Conservation (phyloP, 441 rosid species). For the Melastoma candidum region DNA sequence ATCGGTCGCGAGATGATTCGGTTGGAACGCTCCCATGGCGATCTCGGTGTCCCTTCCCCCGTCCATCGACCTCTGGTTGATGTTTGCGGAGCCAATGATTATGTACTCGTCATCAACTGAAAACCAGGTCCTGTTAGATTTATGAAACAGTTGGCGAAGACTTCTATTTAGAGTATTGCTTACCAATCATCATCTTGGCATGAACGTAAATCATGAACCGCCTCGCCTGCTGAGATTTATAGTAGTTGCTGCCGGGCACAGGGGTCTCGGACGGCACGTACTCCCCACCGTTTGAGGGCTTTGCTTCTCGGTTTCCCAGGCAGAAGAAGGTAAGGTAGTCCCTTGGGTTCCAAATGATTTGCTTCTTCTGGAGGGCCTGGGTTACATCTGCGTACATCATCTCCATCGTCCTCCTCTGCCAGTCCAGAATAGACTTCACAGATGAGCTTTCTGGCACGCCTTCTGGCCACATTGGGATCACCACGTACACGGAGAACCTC, state of each 20-base stretch:
- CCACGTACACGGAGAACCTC: slow-evolving; percentile 45
- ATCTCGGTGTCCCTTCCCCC: slow-evolving; percentile 57
- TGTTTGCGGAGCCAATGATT: slow-evolving; percentile 60
- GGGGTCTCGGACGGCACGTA: slow-evolving; percentile 28
- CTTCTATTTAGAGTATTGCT: neutral
- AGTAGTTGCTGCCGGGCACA: slow-evolving; percentile 30
- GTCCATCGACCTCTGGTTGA: slow-evolving; percentile 68
- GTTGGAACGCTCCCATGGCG: slow-evolving; percentile 65
- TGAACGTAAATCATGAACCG: slow-evolving; percentile 68
- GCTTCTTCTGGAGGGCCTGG: slow-evolving; percentile 28
- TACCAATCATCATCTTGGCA: slow-evolving; percentile 62
- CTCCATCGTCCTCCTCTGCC: slow-evolving; percentile 61
- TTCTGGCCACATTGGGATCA: slow-evolving; percentile 66
- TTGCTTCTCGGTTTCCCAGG: slow-evolving; percentile 38
- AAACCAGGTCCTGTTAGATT: neutral
- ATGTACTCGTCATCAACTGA: slow-evolving; percentile 66
- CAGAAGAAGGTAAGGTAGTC: slow-evolving; percentile 51
- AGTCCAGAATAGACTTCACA: slow-evolving; percentile 50
- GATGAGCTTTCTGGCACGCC: slow-evolving; percentile 37
- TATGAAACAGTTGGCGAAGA: neutral
- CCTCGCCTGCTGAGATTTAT: slow-evolving; percentile 41
- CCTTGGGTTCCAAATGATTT: slow-evolving; percentile 29
- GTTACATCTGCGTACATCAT: slow-evolving; percentile 53
- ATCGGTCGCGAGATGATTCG: slow-evolving; percentile 19
- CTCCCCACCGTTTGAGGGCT: slow-evolving; percentile 18